These are phyloP conservation scores for Nematocida sp. DNA, from an alignment of 371 early-diverging fungal genomes.

Conservation along the genomic window DNA sequence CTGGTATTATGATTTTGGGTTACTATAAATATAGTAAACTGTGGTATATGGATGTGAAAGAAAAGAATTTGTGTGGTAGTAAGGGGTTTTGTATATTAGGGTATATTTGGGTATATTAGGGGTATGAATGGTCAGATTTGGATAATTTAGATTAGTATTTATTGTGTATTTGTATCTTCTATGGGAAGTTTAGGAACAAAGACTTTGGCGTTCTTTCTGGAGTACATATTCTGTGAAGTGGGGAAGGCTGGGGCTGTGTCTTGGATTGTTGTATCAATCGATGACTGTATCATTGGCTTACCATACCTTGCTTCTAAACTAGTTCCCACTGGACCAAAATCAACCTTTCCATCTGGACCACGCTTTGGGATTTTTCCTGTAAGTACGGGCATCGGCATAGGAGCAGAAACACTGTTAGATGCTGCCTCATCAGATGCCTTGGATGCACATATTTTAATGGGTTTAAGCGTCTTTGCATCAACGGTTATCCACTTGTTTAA, in stretches of 20 bases:
- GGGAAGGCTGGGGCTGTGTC: constrained; percentile 5
- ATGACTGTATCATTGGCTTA: constrained; percentile 30
- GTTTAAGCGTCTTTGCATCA: constrained; percentile 27
- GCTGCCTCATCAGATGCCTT: not conserved
- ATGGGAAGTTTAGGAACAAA: constrained; percentile 24
- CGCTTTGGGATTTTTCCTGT: constrained; percentile 35
- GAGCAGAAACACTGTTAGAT: not conserved
- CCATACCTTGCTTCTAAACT: constrained; percentile 48
- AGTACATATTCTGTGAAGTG: constrained; percentile 10
- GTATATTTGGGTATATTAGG: too few relatives aligned
- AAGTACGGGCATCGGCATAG: constrained; percentile 8
- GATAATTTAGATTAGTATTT: not conserved
- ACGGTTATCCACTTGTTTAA: constrained; percentile 38
- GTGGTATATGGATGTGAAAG: too few relatives aligned
- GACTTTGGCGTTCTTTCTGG: constrained; percentile 30
- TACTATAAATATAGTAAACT: too few relatives aligned
- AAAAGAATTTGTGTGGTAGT: too few relatives aligned
- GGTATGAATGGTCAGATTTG: not conserved
- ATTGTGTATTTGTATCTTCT: not conserved
- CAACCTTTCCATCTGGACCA: constrained; percentile 42
- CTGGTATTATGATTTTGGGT: too few relatives aligned
- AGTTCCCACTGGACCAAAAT: constrained; percentile 11
- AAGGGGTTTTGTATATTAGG: too few relatives aligned
- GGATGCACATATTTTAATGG: constrained; percentile 17
- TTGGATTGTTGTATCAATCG: not conserved